These are phyloP conservation scores for Phytophthora kernoviae DNA, from an alignment of 352 stramenopile genomes.

Conservation along the genomic window DNA sequence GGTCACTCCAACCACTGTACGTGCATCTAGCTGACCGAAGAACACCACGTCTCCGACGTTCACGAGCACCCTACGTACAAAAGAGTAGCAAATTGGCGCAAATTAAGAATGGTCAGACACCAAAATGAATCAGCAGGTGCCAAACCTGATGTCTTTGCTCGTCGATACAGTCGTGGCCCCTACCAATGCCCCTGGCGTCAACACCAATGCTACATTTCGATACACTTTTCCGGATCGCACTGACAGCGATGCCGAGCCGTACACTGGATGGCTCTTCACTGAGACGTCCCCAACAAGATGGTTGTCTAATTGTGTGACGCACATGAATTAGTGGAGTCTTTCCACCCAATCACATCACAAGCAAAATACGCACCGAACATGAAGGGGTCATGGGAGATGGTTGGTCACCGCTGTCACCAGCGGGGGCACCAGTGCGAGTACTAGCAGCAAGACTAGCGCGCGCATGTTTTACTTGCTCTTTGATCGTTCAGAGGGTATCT, in stretches of 20 bases:
- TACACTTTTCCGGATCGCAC: slow-evolving; percentile 59
- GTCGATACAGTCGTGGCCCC: slow-evolving; percentile 46
- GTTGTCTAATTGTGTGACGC: slow-evolving; percentile 40
- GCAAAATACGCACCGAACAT: slow-evolving; percentile 46
- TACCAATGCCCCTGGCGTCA: slow-evolving; percentile 36
- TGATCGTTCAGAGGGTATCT: too few relatives aligned
- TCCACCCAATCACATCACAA: neutral
- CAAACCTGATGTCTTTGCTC: slow-evolving; percentile 44
- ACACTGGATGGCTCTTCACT: slow-evolving; percentile 59
- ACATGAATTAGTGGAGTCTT: neutral
- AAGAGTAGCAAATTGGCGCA: neutral
- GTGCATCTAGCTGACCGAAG: slow-evolving; percentile 53
- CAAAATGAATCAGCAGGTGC: neutral
- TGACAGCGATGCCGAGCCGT: slow-evolving; percentile 56
- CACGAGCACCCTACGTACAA: slow-evolving; percentile 39
- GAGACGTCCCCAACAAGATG: slow-evolving; percentile 61
- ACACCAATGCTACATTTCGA: slow-evolving; percentile 42
- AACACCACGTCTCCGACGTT: slow-evolving; percentile 58
- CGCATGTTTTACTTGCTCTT: too few relatives aligned
- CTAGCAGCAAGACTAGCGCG: too few relatives aligned
- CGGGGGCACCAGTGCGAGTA: too few relatives aligned
- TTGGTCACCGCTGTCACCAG: slow-evolving; percentile 5
- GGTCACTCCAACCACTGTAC: slow-evolving; percentile 54
- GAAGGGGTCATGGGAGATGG: slow-evolving; percentile 50
- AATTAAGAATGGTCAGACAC: neutral